Evolutionary conservation across 768 basidiomycete genomes (phyloP).

Genomic region (Tricholoma sp.): DNA sequence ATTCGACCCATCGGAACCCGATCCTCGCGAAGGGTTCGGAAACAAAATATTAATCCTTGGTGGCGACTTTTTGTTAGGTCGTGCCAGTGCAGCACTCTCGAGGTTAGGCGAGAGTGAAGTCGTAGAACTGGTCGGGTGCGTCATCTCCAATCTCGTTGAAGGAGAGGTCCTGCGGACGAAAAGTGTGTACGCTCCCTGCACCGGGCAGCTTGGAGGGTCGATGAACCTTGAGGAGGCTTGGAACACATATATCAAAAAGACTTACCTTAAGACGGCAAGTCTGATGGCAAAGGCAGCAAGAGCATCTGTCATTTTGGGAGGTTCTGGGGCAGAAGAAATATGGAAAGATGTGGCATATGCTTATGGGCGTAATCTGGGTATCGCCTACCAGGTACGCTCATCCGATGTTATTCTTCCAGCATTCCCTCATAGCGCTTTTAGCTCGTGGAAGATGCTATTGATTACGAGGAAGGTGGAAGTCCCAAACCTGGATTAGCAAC

Average conservation of each 20-base stretch:
- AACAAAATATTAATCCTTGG: slow-evolving; percentile 94
- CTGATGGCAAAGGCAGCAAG: slow-evolving; percentile 86
- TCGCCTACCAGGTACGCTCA: slow-evolving; percentile 47
- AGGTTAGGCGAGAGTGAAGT: slow-evolving; percentile 85
- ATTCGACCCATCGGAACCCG: slow-evolving; percentile 57
- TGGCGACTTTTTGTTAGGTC: slow-evolving; percentile 92
- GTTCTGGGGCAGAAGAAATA: slow-evolving; percentile 66
- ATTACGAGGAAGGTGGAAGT: slow-evolving; percentile 48
- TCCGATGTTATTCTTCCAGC: slow-evolving; percentile 4
- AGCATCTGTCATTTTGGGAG: slow-evolving; percentile 84
- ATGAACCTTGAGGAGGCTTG: slow-evolving; percentile 45
- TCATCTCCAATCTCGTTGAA: slow-evolving; percentile 94
- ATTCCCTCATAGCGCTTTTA: slow-evolving; percentile 20
- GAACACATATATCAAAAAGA: slow-evolving; percentile 61
- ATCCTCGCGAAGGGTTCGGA: slow-evolving; percentile 67
- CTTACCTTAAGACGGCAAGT: slow-evolving; percentile 86
- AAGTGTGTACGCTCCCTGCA: slow-evolving; percentile 37
- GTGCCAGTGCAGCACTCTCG: slow-evolving; percentile 83
- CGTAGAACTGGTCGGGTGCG: slow-evolving; percentile 87
- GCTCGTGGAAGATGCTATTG: slow-evolving; percentile 83
- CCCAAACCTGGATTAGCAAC: slow-evolving; percentile 47
- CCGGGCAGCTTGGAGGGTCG: slow-evolving; percentile 25
- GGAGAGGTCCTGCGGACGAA: slow-evolving; percentile 87
- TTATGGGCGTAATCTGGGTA: slow-evolving; percentile 86
- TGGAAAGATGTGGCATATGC: slow-evolving; percentile 90